Percentiles rank a stretch among this genome's conserved stretches.
These are phyloP conservation scores for Kitagawia praeruptora DNA, from an alignment of 129 eudicot species.

Conservation along the genomic window DNA sequence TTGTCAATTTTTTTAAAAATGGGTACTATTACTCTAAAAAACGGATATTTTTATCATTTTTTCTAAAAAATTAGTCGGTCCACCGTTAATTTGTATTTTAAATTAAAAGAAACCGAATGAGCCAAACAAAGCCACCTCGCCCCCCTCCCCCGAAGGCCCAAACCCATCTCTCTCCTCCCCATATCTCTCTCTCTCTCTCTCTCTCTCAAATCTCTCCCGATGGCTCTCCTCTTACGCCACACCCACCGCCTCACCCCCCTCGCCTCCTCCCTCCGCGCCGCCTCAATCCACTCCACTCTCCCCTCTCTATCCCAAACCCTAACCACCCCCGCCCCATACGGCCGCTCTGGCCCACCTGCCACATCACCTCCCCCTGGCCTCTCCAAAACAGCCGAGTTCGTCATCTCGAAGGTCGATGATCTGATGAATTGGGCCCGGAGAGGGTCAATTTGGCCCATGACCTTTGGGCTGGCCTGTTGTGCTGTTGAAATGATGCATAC, in stretches of 20 bases:
- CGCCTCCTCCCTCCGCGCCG: slow-evolving; percentile 27
- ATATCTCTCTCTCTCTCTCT: neutral
- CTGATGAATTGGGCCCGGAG: slow-evolving; percentile 96
- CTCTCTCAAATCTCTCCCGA: neutral
- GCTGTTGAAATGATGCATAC: slow-evolving; percentile 99
- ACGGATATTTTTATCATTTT: too few species aligned
- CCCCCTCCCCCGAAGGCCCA: neutral
- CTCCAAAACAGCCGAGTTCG: slow-evolving; percentile 78
- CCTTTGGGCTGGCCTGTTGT: slow-evolving; percentile 92
- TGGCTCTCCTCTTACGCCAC: neutral
- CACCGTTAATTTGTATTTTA: neutral
- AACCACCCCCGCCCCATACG: slow-evolving; percentile 48
- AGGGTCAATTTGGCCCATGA: slow-evolving; percentile 99
- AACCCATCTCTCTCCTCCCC: neutral
- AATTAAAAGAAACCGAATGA: neutral
- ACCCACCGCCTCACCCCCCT: neutral
- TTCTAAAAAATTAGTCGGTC: too few species aligned
- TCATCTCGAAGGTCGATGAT: slow-evolving; percentile 91
- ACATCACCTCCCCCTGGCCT: slow-evolving; percentile 43
- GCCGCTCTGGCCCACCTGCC: slow-evolving; percentile 46
- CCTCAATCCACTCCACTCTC: slow-evolving; percentile 62
- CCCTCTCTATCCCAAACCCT: slow-evolving; percentile 29
- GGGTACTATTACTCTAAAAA: too few species aligned
- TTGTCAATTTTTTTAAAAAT: too few species aligned
- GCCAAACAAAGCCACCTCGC: neutral